Evolutionary conservation across 192 early-diverging fungal genomes (phyloP).

Genomic region (Dissophora ornata): DNA sequence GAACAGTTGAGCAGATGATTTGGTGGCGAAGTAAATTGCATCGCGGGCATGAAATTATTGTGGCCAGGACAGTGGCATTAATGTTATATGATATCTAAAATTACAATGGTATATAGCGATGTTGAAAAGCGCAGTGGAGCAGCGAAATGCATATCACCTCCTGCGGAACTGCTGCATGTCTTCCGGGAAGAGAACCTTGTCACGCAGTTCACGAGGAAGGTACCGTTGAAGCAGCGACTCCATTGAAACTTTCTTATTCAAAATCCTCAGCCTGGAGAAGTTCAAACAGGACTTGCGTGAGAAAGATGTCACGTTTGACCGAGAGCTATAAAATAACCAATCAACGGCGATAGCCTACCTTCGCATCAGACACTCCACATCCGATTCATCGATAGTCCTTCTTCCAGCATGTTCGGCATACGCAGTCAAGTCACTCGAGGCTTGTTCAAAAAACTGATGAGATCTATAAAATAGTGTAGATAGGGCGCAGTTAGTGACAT

Average conservation of each 20-base stretch:
- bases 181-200: constrained; percentile 41
- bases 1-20: no score
- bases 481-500: no score
- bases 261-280: constrained; percentile 34
- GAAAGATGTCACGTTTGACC: no score
- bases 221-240: constrained; percentile 50
- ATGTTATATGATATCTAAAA: no score
- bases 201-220: constrained; percentile 51
- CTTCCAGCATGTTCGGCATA: constrained; percentile 56
- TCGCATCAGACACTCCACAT: constrained; percentile 53
- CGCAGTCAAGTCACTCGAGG: constrained; percentile 46
- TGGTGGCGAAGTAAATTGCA: no score
- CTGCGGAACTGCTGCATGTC: constrained; percentile 27
- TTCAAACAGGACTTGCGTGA: no score
- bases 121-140: not conserved
- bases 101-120: not conserved
- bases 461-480: no score
- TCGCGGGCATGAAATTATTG: no score
- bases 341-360: constrained; percentile 19
- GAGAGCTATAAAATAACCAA: not conserved
- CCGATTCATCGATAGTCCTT: constrained; percentile 48
- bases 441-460: constrained; percentile 55
- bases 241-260: constrained; percentile 41
- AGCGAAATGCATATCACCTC: not conserved
- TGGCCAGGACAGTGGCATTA: no score